Percentiles rank a stretch among this genome's conserved stretches.
These are phyloP conservation scores for Candida morakotiae DNA, from an alignment of 805 yeast species.

Conservation along the genomic window DNA sequence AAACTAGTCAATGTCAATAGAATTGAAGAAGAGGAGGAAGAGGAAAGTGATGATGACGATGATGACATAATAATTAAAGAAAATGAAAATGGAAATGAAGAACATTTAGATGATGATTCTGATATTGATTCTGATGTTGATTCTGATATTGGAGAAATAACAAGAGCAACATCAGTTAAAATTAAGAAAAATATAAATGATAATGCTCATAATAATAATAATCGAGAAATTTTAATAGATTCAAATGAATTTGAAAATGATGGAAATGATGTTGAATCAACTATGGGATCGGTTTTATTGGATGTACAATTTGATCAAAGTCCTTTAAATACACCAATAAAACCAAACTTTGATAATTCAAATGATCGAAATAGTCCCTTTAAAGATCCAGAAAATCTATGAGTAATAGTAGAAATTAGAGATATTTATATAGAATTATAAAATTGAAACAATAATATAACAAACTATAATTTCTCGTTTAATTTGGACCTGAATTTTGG, in stretches of 20 bases:
- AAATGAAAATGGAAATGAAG: background rate
- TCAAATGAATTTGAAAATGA: background rate
- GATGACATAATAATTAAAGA: slow-evolving; percentile 15
- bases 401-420: no score
- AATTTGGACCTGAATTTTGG: no score
- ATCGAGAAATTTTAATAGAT: slow-evolving; percentile 14
- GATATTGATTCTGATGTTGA: slow-evolving; percentile 38
- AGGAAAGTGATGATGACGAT: slow-evolving; percentile 16
- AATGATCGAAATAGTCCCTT: slow-evolving; percentile 26
- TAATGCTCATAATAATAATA: background rate
- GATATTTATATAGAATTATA: background rate
- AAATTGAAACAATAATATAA: no score
- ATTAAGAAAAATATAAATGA: slow-evolving; percentile 14
- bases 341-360: slow-evolving; percentile 2
- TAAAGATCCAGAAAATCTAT: slow-evolving; percentile 18
- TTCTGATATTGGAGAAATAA: slow-evolving; percentile 43
- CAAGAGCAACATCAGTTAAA: slow-evolving; percentile 35
- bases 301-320: slow-evolving; percentile 28
- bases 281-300: slow-evolving; percentile 24
- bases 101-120: slow-evolving; percentile 13
- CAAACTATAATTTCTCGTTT: no score
- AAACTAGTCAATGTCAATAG: slow-evolving; percentile 55
- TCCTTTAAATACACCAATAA: slow-evolving; percentile 7
- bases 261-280: background rate
- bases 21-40: slow-evolving; percentile 42